A percentile compares a stretch with the other conserved stretches of the same genome.
Conservation (phyloP, 805 yeast genomes). For the Wickerhamiella musiphila region DNA sequence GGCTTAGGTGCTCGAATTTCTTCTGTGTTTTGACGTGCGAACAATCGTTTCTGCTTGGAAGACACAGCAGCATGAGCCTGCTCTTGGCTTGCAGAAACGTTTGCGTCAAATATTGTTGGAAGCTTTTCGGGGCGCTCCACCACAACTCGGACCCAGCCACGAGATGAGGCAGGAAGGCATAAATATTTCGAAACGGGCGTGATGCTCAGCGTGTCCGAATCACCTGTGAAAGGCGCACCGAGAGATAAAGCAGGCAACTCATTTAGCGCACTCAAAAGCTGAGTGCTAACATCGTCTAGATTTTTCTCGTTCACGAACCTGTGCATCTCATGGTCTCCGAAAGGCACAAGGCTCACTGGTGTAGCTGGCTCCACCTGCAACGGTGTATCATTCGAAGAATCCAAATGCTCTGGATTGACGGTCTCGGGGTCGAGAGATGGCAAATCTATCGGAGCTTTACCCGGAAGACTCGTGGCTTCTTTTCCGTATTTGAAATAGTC, state of each 20-base stretch:
- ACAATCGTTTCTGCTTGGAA: too few species aligned
- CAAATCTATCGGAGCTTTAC: not conserved
- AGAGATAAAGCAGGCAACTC: conserved; percentile 5
- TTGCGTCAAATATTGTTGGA: not conserved
- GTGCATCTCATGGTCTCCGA: conserved; percentile 34
- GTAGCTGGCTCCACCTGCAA: not conserved
- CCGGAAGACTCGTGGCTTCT: conserved; percentile 40
- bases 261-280: conserved; percentile 12
- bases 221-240: conserved; percentile 13
- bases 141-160: conserved; percentile 20
- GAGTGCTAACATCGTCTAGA: conserved; percentile 5
- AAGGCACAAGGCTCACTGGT: not conserved
- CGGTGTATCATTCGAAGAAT: not conserved
- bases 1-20: conserved; percentile 75
- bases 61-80: too few species aligned
- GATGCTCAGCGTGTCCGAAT: conserved; percentile 10
- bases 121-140: conserved; percentile 12
- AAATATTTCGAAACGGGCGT: conserved; percentile 20
- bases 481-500: conserved; percentile 46
- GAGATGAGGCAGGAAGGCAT: conserved; percentile 14
- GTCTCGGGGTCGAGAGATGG: not conserved
- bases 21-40: too few species aligned
- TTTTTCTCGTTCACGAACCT: not conserved
- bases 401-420: not conserved
- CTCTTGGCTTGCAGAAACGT: not conserved